Percentiles rank a stretch among this genome's conserved stretches.
Conservation (phyloP, 2,329 filamentous ascomycete genomes). For the Cordyceps fumosorosea region DNA sequence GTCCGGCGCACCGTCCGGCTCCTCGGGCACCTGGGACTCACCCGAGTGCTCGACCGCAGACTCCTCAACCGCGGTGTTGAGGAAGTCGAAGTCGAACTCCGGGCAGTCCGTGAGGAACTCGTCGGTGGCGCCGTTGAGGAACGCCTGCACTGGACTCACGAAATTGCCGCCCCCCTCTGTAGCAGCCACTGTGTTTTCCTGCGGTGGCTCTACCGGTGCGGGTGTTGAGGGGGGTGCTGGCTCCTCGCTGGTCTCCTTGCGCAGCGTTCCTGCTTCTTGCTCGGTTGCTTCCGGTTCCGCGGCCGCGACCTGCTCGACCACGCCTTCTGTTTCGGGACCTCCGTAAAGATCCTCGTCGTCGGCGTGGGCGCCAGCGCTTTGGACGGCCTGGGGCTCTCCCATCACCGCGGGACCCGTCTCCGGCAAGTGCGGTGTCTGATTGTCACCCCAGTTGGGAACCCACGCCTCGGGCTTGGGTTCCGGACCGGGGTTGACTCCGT, state of each 20-base stretch:
- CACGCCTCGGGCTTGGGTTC: not conserved
- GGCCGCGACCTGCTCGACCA: not conserved
- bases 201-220: not conserved
- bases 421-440: no score
- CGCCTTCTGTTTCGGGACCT: not conserved
- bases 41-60: not conserved
- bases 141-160: not conserved
- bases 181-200: not conserved
- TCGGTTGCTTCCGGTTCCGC: not conserved
- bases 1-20: not conserved
- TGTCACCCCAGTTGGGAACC: not conserved
- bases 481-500: no score
- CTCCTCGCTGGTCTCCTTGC: not conserved
- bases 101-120: not conserved
- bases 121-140: not conserved
- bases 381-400: not conserved
- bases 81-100: not conserved
- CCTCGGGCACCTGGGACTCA: not conserved
- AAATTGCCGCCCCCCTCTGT: not conserved
- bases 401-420: not conserved
- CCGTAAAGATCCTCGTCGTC: not conserved
- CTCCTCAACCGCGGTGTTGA: not conserved
- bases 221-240: not conserved
- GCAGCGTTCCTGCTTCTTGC: not conserved
- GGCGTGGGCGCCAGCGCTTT: not conserved